Evolutionary conservation across 371 early-diverging fungal species (phyloP), one percentile per base, ranked within the genome.

Genomic region (Amoeboaphelidium occidentale): DNA sequence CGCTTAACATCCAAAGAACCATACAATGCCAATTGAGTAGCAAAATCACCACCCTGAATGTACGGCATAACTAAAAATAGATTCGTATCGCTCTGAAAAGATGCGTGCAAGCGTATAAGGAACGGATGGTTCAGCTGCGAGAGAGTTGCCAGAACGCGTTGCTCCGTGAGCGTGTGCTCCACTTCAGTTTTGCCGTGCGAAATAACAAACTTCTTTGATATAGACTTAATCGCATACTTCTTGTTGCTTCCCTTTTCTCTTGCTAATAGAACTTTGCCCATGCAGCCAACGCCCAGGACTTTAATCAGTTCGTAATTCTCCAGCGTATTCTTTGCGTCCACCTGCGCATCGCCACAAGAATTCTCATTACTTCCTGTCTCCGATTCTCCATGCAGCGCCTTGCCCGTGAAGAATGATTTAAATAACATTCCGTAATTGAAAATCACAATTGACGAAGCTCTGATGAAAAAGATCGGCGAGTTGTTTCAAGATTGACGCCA

Each of bases 201-300:
- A 14, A 77, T 58, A 13, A 78, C 69, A 58, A 65, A 64, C 23
- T 73, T 59, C 49, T 84, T 84, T 45, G 68, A 66, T 25, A 79
- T 77, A 1, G 69, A 67, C 54, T 84, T 84, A 3, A 84, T 51
- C 0, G 83, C 83, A 49, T 71, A 74, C 2, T 73, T 48, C 27
- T 66, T 57, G 22, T 62, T 56, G 24, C 66, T 63, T 46, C 58
- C 58, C 41, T 57, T 62, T 32, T 77, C 68, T 24, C 68, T 61
- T 0, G 71, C 74, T 28, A 80, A 58, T 43, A 79, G 58, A 52
- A 80, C 78, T 64, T 81, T 81, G 45, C 80, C 81, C 78, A 81
- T 78, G 48, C 73, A 71, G 0, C 81, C 83, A 55, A 61, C 70
- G 14, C 83, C 82, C 3, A 84, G 55, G 0, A 79, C 78, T 50